Percentiles rank a stretch among this genome's conserved stretches.
Evolutionary conservation across 2,329 filamentous ascomycete species (phyloP).

Genomic region (Trichoderma sp.): DNA sequence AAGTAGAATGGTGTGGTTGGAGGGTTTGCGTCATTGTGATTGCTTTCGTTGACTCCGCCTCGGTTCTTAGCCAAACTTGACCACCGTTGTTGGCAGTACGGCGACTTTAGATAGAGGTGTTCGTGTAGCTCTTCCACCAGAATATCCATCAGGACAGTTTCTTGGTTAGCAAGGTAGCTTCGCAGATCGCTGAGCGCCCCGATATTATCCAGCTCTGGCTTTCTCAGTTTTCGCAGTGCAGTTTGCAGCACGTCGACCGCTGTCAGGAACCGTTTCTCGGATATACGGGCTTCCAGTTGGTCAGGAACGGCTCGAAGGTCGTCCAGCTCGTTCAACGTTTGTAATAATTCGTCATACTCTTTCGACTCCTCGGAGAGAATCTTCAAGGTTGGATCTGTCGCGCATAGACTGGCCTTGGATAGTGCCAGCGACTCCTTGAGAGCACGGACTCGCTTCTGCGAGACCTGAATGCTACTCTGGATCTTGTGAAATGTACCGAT

Average conservation of each 20-base stretch:
- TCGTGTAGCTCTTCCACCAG: slow-evolving; percentile 96
- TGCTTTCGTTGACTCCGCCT: slow-evolving; percentile 47
- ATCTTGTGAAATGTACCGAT: slow-evolving; percentile 99
- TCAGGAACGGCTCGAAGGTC: slow-evolving; percentile 87
- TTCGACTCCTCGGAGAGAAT: slow-evolving; percentile 84
- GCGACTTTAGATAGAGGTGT: slow-evolving; percentile 95
- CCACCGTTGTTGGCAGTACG: slow-evolving; percentile 96
- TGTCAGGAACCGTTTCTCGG: slow-evolving; percentile 89
- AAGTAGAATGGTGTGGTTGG: slow-evolving; percentile 54
- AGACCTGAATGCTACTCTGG: slow-evolving; percentile 84
- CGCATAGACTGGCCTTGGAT: slow-evolving; percentile 77
- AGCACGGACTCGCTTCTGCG: slow-evolving; percentile 77
- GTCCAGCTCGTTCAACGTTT: slow-evolving; percentile 79
- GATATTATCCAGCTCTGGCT: slow-evolving; percentile 86
- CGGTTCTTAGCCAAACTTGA: slow-evolving; percentile 73
- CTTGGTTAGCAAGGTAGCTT: slow-evolving; percentile 88
- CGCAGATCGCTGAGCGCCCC: slow-evolving; percentile 83
- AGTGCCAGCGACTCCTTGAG: slow-evolving; percentile 80
- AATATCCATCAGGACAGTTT: slow-evolving; percentile 87
- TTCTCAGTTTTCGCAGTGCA: slow-evolving; percentile 77
- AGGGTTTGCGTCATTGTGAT: slow-evolving; percentile 44
- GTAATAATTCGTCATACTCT: slow-evolving; percentile 85
- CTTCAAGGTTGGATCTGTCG: slow-evolving; percentile 85
- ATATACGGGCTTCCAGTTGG: slow-evolving; percentile 89
- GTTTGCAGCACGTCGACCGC: slow-evolving; percentile 91